Base-by-base conservation (phyloP, 106 monocot genomes). In the Allium sativum region DNA sequence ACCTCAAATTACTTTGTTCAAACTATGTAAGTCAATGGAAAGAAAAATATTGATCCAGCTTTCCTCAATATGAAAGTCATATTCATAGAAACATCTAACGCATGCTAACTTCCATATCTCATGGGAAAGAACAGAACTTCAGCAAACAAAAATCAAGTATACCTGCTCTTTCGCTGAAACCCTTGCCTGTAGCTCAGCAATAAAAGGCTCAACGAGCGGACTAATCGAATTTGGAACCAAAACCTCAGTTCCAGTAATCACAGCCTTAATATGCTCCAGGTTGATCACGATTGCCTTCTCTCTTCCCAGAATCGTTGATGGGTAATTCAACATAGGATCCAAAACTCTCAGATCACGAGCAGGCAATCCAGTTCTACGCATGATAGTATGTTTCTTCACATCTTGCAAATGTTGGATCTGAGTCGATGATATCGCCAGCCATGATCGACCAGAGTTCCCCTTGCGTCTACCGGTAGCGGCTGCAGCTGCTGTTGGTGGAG, bases 211-310 rank as follows among this genome's bases (percentile, higher is more conserved):
- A 18, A 86, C 82, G 42, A 73, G 11, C 8, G 76, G 78, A 31
- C 82, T 72, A 40, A 55, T 76, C 18, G 78, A 74, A 43, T 82
- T 79, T 6, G 78, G 78, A 19, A 86, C 55, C 18, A 86, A 67
- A 44, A 79, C 81, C 68, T 86, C 86, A 21, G 68, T 70, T 18
- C 78, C 86, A 13, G 86, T 86, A 56, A 86, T 70, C 55, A 86
- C 63, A 10, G 75, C 81, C 69, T 78, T 78, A 46, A 81, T 73
- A 41, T 78, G 81, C 70, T 86, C 86, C 70, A 86, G 46, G 42
- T 86, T 86, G 47, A 86, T 72, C 14, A 85, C 85, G 67, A 85
- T 78, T 45, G 81, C 81, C 58, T 76, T 55, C 75, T 82, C 86
- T 52, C 86, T 59, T 1, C 86, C 86, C 4, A 86, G 64, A 17